Evolutionary conservation across 768 basidiomycete genomes (phyloP).

Genomic region (Piloderma croceum): DNA sequence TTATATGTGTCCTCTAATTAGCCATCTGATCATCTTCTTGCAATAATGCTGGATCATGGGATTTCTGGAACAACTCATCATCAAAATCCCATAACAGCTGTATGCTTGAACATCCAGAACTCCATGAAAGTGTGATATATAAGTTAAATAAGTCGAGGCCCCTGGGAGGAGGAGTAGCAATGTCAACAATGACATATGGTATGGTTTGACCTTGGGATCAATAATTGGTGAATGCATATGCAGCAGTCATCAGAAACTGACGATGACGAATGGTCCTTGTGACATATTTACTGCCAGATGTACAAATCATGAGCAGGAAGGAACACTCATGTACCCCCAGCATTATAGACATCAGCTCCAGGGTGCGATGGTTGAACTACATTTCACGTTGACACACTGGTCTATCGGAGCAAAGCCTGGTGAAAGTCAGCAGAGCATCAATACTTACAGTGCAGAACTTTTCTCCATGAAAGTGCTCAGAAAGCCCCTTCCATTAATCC

Average conservation of each 20-base stretch:
- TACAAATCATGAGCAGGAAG: conserved; percentile 14
- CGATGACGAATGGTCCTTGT: conserved; percentile 10
- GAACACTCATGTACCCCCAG: too few relatives aligned
- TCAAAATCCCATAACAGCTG: conserved; percentile 26
- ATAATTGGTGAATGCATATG: conserved; percentile 41
- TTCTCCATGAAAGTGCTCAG: too few relatives aligned
- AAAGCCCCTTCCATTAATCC: too few relatives aligned
- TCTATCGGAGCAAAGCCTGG: too few relatives aligned
- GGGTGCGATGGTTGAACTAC: too few relatives aligned
- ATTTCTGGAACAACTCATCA: conserved; percentile 18
- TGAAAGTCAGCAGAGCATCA: too few relatives aligned
- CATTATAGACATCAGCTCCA: too few relatives aligned
- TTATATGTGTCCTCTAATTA: too few relatives aligned
- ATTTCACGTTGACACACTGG: too few relatives aligned
- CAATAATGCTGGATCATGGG: conserved; percentile 23
- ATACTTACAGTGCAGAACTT: too few relatives aligned
- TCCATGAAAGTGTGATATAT: conserved; percentile 36
- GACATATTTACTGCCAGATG: not conserved
- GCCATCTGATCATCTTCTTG: conserved; percentile 3
- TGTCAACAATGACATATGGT: conserved; percentile 30
- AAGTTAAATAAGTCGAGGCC: conserved; percentile 31
- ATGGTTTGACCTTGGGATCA: conserved; percentile 40
- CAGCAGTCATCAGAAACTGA: conserved; percentile 30
- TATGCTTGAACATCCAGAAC: conserved; percentile 22
- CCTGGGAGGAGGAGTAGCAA: conserved; percentile 28